Base-by-base conservation (phyloP, 768 basidiomycete genomes). In the Lentinula lateritia region DNA sequence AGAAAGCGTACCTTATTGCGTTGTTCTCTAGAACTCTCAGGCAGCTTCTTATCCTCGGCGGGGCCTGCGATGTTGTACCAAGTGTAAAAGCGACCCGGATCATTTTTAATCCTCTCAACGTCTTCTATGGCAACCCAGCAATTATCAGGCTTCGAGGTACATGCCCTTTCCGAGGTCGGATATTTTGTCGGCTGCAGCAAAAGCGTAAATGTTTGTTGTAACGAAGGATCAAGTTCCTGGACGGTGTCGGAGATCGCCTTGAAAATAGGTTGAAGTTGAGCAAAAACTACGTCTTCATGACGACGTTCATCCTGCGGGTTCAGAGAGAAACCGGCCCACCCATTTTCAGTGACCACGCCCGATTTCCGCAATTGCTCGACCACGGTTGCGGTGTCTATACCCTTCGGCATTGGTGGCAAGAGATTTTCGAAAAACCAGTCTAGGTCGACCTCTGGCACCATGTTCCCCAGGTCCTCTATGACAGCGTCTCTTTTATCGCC, bases 391-490 rank as follows among this genome's bases (percentile, higher is more conserved):
- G 16, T n/a, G 16, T 43, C 42, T 43, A 43, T 18, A 6, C 15
- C 16, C 16, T 18, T 43, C 42, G 42, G 42, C 16, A n/a, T 1
- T 3, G 42, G 42, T 6, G 52, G 52, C n/a, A 52, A n/a, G 6
- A 38, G 13, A 35, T 52, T 32, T 35, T 52, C 52, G 7, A 52
- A 52, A 1, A 52, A 52, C 52, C 52, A 52, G 35, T 28, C 15
- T 35, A 52, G 13, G 4, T 52, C 52, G 1, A 52, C 66, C 87
- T 91, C 72, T 80, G 83, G 65, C 58, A 60, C 43, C 63, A 63
- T 12, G 60, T 64, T 62, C 62, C 64, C 52, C 79, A 80, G 63
- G 72, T 81, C 59, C 78, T 80, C 61, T 72, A 81, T 62, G 53
- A 58, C n/a, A 66, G 32, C 45, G 32, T 56, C 0, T 39, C 35